Evolutionary conservation across 257 asterid species (phyloP).

Genomic region (Salvia miltiorrhiza): DNA sequence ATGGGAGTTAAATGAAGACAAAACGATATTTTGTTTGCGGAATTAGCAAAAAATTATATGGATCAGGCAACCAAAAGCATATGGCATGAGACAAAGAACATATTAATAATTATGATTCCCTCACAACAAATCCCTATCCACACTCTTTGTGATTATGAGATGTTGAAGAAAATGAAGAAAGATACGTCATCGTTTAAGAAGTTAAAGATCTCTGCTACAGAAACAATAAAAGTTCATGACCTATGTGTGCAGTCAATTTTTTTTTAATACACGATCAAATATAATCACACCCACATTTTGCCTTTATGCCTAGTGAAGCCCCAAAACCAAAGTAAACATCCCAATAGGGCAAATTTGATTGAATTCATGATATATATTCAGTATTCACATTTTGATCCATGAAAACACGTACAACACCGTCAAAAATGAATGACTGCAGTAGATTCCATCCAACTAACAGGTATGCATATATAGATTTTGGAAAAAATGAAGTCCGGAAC

Average conservation of each 20-base stretch:
- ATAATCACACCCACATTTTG: too few relatives aligned
- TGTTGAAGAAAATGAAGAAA: too few relatives aligned
- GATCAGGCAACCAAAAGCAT: neutral
- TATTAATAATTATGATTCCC: neutral
- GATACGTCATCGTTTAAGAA: neutral
- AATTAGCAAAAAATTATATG: neutral
- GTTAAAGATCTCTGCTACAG: neutral
- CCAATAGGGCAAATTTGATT: neutral
- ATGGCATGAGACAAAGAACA: neutral
- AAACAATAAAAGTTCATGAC: neutral
- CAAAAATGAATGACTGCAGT: constrained; percentile 50
- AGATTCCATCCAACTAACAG: constrained; percentile 15
- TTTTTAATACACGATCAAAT: too few relatives aligned
- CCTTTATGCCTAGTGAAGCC: neutral
- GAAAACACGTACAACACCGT: constrained; percentile 21
- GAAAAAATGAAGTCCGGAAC: constrained; percentile 4
- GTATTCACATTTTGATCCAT: constrained; percentile 32
- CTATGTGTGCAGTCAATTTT: neutral
- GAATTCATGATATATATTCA: constrained; percentile 22
- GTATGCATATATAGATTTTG: constrained; percentile 17
- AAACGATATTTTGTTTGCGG: neutral
- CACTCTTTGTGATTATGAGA: too few relatives aligned
- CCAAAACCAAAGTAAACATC: neutral
- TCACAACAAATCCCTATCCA: too few relatives aligned
- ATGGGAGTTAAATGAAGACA: constrained; percentile 23